phyloP scores from a whole-genome alignment of 805 yeast species.

The Priceomyces fermenticarens region DNA sequence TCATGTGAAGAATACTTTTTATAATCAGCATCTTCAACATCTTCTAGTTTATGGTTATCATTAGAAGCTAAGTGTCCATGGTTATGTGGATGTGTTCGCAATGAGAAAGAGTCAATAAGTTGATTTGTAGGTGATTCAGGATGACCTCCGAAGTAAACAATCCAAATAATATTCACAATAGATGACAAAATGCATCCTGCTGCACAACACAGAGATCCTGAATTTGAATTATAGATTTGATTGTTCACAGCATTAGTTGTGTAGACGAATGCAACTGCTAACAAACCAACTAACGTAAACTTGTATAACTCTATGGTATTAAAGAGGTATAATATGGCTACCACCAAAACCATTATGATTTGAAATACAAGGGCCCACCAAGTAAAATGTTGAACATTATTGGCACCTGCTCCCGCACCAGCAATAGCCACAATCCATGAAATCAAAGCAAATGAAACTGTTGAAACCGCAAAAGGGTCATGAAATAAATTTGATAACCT shows the following conservation, averaged over 20 bases:
- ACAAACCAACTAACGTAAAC: conserved; percentile 50
- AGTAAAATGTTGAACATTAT: conserved; percentile 58
- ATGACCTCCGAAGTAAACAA: conserved; percentile 86
- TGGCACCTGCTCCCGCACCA: conserved; percentile 59
- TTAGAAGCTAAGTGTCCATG: conserved; percentile 33
- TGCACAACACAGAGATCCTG: conserved; percentile 79
- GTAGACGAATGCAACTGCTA: conserved; percentile 76
- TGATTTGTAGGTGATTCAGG: conserved; percentile 83
- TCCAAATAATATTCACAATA: conserved; percentile 81
- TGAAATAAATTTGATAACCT: conserved; percentile 54
- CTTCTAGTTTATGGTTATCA: conserved; percentile 10
- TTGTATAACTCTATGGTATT: conserved; percentile 71
- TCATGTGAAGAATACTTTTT: conserved; percentile 19
- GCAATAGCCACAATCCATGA: conserved; percentile 89
- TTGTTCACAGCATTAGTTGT: conserved; percentile 80
- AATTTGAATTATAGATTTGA: conserved; percentile 63
- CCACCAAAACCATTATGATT: conserved; percentile 53
- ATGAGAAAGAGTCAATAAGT: conserved; percentile 79
- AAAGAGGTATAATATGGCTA: conserved; percentile 51
- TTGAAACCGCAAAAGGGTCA: conserved; percentile 86
- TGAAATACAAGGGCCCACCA: conserved; percentile 97
- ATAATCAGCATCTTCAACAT: conserved; percentile 23
- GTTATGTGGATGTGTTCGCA: conserved; percentile 39
- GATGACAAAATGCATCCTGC: conserved; percentile 87
- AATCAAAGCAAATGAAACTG: conserved; percentile 67